phyloP scores from a whole-genome alignment of 75 land plant genomes.

The Selaginella moellendorffii region DNA sequence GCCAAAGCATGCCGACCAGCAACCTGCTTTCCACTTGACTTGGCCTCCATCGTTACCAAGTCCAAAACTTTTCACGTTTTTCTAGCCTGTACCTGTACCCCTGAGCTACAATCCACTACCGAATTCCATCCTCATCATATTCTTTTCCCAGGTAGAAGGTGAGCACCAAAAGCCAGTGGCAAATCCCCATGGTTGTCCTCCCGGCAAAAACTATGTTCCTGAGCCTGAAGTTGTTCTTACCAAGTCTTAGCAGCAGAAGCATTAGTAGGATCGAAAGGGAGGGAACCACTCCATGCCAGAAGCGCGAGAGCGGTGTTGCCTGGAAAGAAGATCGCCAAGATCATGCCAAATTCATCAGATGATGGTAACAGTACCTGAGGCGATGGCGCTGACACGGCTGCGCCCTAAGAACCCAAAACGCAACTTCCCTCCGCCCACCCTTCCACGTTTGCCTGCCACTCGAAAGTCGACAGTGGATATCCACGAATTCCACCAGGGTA shows the following conservation, averaged over 20 bases:
- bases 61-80: not conserved
- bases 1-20: slow-evolving; percentile 12
- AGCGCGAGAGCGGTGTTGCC: no score
- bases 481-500: no score
- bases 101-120: slow-evolving; percentile 11
- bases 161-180: slow-evolving; percentile 16
- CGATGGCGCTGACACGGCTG: no score
- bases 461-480: no score
- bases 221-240: not conserved
- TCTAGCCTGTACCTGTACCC: not conserved
- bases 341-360: no score
- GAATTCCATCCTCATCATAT: slow-evolving; percentile 18
- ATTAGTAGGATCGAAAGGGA: no score
- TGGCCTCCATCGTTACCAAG: not conserved
- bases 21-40: slow-evolving; percentile 10
- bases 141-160: slow-evolving; percentile 13
- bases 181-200: not conserved
- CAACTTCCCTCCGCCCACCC: no score
- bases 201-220: not conserved
- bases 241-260: not conserved
- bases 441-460: no score
- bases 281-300: no score
- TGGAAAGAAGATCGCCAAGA: no score
- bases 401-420: no score
- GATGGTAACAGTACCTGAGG: no score